Base-by-base conservation (phyloP, 139 green algal genomes). In the Nannochloris sp. region DNA sequence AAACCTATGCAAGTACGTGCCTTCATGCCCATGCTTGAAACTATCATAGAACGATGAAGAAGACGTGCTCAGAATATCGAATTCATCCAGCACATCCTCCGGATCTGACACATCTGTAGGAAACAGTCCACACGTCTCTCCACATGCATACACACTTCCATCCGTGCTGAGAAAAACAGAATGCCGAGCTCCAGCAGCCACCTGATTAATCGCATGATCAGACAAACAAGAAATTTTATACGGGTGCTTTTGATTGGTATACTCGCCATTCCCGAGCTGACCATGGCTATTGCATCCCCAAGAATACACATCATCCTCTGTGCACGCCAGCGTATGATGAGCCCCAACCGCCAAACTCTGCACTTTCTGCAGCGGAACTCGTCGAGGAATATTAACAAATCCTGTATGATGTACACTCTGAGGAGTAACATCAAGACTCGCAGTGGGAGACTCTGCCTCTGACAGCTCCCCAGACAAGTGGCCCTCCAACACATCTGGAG, bases 321-420 rank as follows among this genome's bases (percentile, higher is more conserved):
- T 85, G 26, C 85, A 68, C 10, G 80, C 85, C 10, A 91, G 70
- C 1, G 85, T 92, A 85, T 96, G 87, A 44, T 71, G 49, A 9
- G 57, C 43, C 37, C 88, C 88, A 5, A 77, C 77, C 5, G 81
- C 80, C 5, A 95, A 66, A 49, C 53, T 72, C 37, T 71, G 62
- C 44, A 95, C 84, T 2, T 68, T 72, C 80, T 89, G 76, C 48
- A 78, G 49, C 36, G 64, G 69, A 23, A 81, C 66, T 71, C 73
- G 75, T 67, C 40, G 81, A 61, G 40, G 79, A 55, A 33, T 79
- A 71, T 73, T 76, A 33, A 65, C 46, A 23, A 77, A 50, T 13
- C 77, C 79, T 14, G 59, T 43, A 40, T 60, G 51, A 43, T 80
- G 72, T 2, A 76, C 62, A 51, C 65, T 45, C 16, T 55, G 56